Conservation (phyloP, 129 eudicot species). For the Rutidosis leptorrhynchoides region DNA sequence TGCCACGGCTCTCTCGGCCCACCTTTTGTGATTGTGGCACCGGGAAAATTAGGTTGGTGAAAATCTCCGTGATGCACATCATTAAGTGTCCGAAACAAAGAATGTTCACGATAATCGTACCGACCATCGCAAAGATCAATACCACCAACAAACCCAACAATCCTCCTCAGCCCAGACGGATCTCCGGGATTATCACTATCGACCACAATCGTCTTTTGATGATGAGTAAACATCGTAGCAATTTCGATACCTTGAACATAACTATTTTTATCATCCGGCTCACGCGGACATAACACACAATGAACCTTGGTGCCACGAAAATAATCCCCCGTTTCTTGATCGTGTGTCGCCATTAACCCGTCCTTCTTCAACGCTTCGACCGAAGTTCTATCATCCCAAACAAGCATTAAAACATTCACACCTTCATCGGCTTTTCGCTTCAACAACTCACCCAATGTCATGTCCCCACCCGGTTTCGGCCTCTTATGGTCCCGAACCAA, state of each 20-base stretch:
- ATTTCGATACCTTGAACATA: constrained; percentile 54
- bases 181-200: constrained; percentile 43
- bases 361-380: constrained; percentile 41
- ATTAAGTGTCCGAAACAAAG: constrained; percentile 55
- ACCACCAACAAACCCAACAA: constrained; percentile 80
- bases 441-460: constrained; percentile 66
- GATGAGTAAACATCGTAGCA: constrained; percentile 80
- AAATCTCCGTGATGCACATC: constrained; percentile 64
- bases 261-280: constrained; percentile 55
- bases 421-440: constrained; percentile 61
- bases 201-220: constrained; percentile 72
- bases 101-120: constrained; percentile 64
- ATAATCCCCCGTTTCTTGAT: constrained; percentile 64
- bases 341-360: constrained; percentile 92
- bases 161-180: constrained; percentile 35
- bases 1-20: constrained; percentile 99
- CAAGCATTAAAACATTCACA: constrained; percentile 64
- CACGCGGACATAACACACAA: constrained; percentile 67
- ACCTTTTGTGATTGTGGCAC: constrained; percentile 60
- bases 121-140: constrained; percentile 92
- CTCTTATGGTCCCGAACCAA: constrained; percentile 63
- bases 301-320: constrained; percentile 58
- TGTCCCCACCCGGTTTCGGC: constrained; percentile 46
- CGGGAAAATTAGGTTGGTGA: constrained; percentile 76
- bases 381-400: constrained; percentile 90